Conservation (phyloP, 2,329 filamentous ascomycete species). For the Ceratocystis papillata region DNA sequence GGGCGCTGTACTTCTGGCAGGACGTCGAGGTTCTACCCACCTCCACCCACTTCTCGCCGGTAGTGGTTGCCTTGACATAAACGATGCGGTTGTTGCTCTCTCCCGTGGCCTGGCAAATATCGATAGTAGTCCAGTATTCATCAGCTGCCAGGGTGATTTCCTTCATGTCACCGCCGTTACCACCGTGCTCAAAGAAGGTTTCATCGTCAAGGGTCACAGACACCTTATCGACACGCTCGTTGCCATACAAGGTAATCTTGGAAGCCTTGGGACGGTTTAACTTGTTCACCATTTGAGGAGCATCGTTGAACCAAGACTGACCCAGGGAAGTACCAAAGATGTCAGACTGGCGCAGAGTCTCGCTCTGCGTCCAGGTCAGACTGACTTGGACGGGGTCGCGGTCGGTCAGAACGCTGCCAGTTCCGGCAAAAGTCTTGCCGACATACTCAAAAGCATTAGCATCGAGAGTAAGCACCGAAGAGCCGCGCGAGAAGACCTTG, state of each 20-base stretch:
- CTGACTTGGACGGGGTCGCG: conserved; percentile 52
- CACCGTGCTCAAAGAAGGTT: conserved; percentile 42
- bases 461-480: conserved; percentile 36
- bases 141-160: conserved; percentile 36
- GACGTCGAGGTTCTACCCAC: conserved; percentile 35
- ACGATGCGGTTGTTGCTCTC: conserved; percentile 42
- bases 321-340: conserved; percentile 42
- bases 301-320: conserved; percentile 44
- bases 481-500: conserved; percentile 52
- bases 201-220: conserved; percentile 40
- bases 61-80: conserved; percentile 44
- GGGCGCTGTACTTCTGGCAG: conserved; percentile 39
- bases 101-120: conserved; percentile 42
- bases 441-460: conserved; percentile 47
- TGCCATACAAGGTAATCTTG: conserved; percentile 39
- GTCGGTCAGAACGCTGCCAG: conserved; percentile 48
- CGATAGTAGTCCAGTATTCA: conserved; percentile 41
- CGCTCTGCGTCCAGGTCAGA: conserved; percentile 37
- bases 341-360: conserved; percentile 36
- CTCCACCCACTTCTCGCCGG: conserved; percentile 36
- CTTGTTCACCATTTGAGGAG: conserved; percentile 32
- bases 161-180: conserved; percentile 38
- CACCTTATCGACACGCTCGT: conserved; percentile 41
- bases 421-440: conserved; percentile 45
- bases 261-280: conserved; percentile 31